Evolutionary conservation across 192 early-diverging fungal genomes (phyloP), one percentile per base, ranked within the genome.

Genomic region (Coemansia sp.): DNA sequence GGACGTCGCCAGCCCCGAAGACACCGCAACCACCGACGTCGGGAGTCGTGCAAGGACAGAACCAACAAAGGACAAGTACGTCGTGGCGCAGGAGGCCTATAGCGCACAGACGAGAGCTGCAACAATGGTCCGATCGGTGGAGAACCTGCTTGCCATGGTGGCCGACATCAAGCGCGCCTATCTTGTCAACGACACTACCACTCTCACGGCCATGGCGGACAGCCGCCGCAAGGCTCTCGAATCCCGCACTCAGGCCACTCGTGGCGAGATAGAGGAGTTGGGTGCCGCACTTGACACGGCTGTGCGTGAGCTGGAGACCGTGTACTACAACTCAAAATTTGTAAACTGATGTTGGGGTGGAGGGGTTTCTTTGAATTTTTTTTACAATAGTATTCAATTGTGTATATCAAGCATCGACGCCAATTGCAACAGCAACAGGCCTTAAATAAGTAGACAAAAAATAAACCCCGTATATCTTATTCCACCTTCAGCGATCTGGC

Each of bases 41-140:
- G 21, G 51, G 10, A 65, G 48, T 39, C 58, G 43, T 2, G 21
- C 59, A 48, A 63, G 54, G 40, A 12, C 43, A 26, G 73, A 82
- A 46, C 62, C 66, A 12, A 72, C 65, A 60, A 83, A 83, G 60
- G 80, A 83, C 72, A 77, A 83, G 69, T 77, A 77, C 43, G 57
- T 70, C 9, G 67, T 70, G 2, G 72, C 80, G 54, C 76, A 77
- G 67, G 80, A 83, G 55, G 76, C 80, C 56, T 78, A 83, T 26
- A 70, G 75, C 67, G 76, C 70, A 12, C 76, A 83, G 67, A 78
- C 80, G 19, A 37, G 80, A 15, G 80, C 72, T 1, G 80, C 80
- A 12, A 78, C 76, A 3, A 83, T 83, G 75, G 80, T 83, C 60
- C 56, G 76, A 49, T 78, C 80, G 10, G 76, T 78, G 10, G 80